Conservation (phyloP, 1,139 yeast genomes). For the Meyerozyma carpophila region DNA sequence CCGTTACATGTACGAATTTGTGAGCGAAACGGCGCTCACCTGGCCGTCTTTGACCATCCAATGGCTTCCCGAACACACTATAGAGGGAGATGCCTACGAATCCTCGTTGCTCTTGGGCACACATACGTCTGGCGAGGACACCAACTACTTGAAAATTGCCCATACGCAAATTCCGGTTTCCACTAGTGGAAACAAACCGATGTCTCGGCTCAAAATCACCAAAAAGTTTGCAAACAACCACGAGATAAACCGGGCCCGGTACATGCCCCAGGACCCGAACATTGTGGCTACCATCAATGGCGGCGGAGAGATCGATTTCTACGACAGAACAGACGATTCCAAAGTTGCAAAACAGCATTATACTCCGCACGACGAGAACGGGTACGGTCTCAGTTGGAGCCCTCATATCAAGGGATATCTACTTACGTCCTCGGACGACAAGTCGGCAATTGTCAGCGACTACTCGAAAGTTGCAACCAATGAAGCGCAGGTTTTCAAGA, state of each 20-base stretch:
- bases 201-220: slow-evolving; percentile 53
- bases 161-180: slow-evolving; percentile 58
- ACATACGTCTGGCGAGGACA: slow-evolving; percentile 77
- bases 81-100: slow-evolving; percentile 33
- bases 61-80: slow-evolving; percentile 55
- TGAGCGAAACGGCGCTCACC: slow-evolving; percentile 68
- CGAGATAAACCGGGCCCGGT: slow-evolving; percentile 81
- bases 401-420: slow-evolving; percentile 41
- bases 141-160: slow-evolving; percentile 74
- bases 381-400: slow-evolving; percentile 72
- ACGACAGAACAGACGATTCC: slow-evolving; percentile 34
- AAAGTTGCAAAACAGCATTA: slow-evolving; percentile 24
- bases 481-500: slow-evolving; percentile 16
- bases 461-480: slow-evolving; percentile 15
- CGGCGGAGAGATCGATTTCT: slow-evolving; percentile 65
- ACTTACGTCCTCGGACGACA: slow-evolving; percentile 61
- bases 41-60: slow-evolving; percentile 82
- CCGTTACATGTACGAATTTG: slow-evolving; percentile 74
- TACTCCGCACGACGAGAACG: slow-evolving; percentile 58
- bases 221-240: slow-evolving; percentile 48
- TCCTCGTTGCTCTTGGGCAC: slow-evolving; percentile 68
- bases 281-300: slow-evolving; percentile 77
- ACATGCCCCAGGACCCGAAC: slow-evolving; percentile 67
- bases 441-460: slow-evolving; percentile 56
- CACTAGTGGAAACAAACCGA: slow-evolving; percentile 22